Evolutionary conservation across 1,284 basidiomycete species (phyloP).

Genomic region (Irpex sp.): DNA sequence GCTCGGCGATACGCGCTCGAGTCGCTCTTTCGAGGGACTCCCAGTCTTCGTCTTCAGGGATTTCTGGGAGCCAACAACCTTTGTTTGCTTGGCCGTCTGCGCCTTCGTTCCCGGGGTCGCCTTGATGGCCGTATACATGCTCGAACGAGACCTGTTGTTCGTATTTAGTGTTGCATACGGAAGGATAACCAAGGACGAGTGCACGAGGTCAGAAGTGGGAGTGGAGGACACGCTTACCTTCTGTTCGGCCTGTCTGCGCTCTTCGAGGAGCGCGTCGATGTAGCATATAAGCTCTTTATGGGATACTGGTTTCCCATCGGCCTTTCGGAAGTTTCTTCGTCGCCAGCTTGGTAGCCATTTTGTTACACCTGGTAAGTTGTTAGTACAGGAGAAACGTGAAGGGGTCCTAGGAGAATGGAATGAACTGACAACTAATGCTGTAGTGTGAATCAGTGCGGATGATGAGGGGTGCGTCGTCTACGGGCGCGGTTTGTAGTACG

Average conservation of each 20-base stretch:
- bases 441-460: slow-evolving; percentile 81
- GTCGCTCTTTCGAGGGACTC: slow-evolving; percentile 17
- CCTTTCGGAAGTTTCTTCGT: slow-evolving; percentile 44
- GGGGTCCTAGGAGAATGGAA: neutral
- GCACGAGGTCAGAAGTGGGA: neutral
- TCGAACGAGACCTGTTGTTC: slow-evolving; percentile 41
- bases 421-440: slow-evolving; percentile 58
- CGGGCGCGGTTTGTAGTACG: slow-evolving; percentile 62
- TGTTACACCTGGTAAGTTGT: slow-evolving; percentile 46
- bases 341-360: slow-evolving; percentile 67
- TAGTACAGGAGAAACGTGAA: neutral
- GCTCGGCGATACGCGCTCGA: slow-evolving; percentile 35
- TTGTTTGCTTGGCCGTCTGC: slow-evolving; percentile 68
- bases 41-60: slow-evolving; percentile 55
- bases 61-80: slow-evolving; percentile 39
- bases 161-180: too few relatives aligned
- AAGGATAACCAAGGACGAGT: neutral
- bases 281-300: slow-evolving; percentile 67
- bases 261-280: slow-evolving; percentile 48
- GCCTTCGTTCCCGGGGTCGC: slow-evolving; percentile 72
- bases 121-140: slow-evolving; percentile 72
- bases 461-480: slow-evolving; percentile 46
- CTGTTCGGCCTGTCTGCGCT: slow-evolving; percentile 46
- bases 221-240: slow-evolving; percentile 16
- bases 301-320: slow-evolving; percentile 52